phyloP scores from a whole-genome alignment of 371 early-diverging fungal genomes.

The Amoeboaphelidium protococcarum region DNA sequence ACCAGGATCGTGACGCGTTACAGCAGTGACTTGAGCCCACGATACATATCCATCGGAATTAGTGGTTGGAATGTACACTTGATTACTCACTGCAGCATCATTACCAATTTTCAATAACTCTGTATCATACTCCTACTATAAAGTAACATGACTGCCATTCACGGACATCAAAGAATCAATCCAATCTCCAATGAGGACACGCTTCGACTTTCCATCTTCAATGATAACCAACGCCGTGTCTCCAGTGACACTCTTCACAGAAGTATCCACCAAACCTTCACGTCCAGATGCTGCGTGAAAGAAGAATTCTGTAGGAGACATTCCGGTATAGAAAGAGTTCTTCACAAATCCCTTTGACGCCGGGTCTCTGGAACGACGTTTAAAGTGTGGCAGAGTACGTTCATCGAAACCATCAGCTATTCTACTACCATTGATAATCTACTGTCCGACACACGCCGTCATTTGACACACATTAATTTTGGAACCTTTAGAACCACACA shows the following conservation, averaged over 20 bases:
- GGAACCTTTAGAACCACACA: conserved; percentile 93
- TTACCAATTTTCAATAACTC: too few relatives aligned
- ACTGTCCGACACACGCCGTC: conserved; percentile 99
- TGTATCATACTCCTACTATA: too few relatives aligned
- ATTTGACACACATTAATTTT: conserved; percentile 98
- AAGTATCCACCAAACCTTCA: conserved; percentile 99
- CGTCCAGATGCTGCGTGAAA: conserved; percentile 99
- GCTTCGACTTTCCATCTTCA: not conserved
- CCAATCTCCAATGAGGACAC: not conserved
- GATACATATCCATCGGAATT: too few relatives aligned
- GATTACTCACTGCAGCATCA: too few relatives aligned
- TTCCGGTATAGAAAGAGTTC: conserved; percentile 88
- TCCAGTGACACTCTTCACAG: too few relatives aligned
- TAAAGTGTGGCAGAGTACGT: conserved; percentile 90
- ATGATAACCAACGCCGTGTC: not conserved
- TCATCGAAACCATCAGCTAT: conserved; percentile 92
- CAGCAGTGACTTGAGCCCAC: too few relatives aligned
- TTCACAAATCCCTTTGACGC: conserved; percentile 93
- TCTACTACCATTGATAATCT: conserved; percentile 89
- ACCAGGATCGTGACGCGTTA: too few relatives aligned
- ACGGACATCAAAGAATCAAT: not conserved
- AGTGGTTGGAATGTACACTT: too few relatives aligned
- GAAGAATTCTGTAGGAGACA: conserved; percentile 88
- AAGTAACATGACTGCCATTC: not conserved
- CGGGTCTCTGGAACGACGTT: conserved; percentile 62